These are phyloP conservation scores for Ceratobasidium sp. DNA, from an alignment of 1,284 basidiomycete species.

Conservation along the genomic window DNA sequence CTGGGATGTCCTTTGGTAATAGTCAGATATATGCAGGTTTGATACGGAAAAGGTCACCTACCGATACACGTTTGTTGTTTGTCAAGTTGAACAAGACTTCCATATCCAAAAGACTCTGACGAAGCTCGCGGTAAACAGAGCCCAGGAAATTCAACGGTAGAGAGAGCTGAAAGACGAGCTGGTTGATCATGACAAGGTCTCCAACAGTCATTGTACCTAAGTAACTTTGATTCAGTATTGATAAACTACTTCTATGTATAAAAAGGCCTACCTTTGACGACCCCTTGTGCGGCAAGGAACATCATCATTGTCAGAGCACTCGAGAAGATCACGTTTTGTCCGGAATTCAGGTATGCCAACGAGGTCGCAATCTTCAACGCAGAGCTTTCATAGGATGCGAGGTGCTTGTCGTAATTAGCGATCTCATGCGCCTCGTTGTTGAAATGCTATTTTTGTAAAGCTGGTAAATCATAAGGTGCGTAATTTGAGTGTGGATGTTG, in stretches of 20 bases:
- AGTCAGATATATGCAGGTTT: slow-evolving; percentile 12
- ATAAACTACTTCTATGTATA: too few relatives aligned
- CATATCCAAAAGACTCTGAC: slow-evolving; percentile 97
- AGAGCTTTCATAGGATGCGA: slow-evolving; percentile 88
- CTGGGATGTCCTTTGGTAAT: slow-evolving; percentile 68
- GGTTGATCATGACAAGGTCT: slow-evolving; percentile 98
- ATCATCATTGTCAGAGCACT: slow-evolving; percentile 93
- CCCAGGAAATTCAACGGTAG: slow-evolving; percentile 97
- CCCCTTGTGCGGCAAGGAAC: slow-evolving; percentile 95
- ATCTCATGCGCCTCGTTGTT: slow-evolving; percentile 96
- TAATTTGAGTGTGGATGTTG: slow-evolving; percentile 27
- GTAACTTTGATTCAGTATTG: neutral
- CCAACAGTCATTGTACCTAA: slow-evolving; percentile 97
- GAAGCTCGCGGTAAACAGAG: slow-evolving; percentile 94
- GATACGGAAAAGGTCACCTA: slow-evolving; percentile 54
- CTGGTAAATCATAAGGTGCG: neutral
- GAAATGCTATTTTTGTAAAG: slow-evolving; percentile 80
- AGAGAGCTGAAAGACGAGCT: slow-evolving; percentile 97
- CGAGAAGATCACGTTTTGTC: slow-evolving; percentile 96
- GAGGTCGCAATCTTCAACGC: slow-evolving; percentile 96
- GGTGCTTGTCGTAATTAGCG: slow-evolving; percentile 89
- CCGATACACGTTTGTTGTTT: slow-evolving; percentile 80
- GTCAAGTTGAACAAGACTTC: slow-evolving; percentile 94
- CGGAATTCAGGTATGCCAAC: slow-evolving; percentile 92
- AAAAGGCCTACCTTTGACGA: slow-evolving; percentile 76